Percentiles rank a stretch among this genome's conserved stretches.
Conservation (phyloP, 2,329 filamentous ascomycete genomes). For the Harringtonia aguacate region DNA sequence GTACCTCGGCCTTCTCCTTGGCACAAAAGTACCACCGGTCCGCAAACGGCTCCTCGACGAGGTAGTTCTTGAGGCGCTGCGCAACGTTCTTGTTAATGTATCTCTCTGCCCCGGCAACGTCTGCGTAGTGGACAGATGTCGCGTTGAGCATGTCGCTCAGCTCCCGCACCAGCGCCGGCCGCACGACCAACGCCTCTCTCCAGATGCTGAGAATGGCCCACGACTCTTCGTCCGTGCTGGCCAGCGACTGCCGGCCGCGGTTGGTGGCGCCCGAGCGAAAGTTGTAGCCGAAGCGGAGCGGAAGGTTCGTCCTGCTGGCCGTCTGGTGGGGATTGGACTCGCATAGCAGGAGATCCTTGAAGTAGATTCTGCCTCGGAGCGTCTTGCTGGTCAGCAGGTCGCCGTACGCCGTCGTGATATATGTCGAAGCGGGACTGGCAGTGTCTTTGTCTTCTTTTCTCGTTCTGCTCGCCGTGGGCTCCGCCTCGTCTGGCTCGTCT, state of each 20-base stretch:
- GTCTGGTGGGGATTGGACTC: conserved; percentile 6
- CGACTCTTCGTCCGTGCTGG: conserved; percentile 9
- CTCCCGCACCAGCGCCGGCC: conserved; percentile 5
- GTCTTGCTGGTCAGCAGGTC: conserved; percentile 12
- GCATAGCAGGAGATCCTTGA: conserved; percentile 15
- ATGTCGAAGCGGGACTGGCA: not conserved
- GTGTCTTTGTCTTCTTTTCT: no score
- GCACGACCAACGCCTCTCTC: conserved; percentile 8
- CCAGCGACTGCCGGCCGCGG: conserved; percentile 14
- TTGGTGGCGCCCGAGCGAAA: conserved; percentile 14
- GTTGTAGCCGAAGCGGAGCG: conserved; percentile 16
- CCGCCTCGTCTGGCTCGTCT: no score
- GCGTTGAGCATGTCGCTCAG: conserved; percentile 13
- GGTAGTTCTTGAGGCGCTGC: conserved; percentile 6
- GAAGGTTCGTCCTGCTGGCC: conserved; percentile 14
- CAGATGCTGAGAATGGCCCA: conserved; percentile 14
- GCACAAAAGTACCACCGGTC: conserved; percentile 13
- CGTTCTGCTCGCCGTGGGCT: no score
- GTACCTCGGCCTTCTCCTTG: conserved; percentile 12
- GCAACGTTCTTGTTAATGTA: conserved; percentile 4
- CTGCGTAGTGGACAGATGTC: conserved; percentile 11
- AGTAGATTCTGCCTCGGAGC: conserved; percentile 15
- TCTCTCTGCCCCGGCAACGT: conserved; percentile 10
- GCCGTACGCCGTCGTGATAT: conserved; percentile 4
- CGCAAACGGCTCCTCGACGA: conserved; percentile 7